Evolutionary conservation across 2,329 filamentous ascomycete genomes (phyloP), one percentile per base, ranked within the genome.

Genomic region (Pyrenochaeta sp.): DNA sequence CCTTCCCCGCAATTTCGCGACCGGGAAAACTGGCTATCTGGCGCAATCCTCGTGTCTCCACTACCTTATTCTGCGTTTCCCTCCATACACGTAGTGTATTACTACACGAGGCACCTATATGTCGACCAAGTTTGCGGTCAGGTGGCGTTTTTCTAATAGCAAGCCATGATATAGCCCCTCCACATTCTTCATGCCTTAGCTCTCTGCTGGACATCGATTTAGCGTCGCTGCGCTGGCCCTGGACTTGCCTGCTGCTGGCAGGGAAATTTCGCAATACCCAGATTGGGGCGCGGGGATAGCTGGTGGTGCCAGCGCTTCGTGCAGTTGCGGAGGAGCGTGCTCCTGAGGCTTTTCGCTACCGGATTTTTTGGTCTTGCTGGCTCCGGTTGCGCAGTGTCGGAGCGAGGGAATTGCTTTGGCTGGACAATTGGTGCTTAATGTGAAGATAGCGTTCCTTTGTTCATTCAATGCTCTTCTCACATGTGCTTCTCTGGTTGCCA

Each of bases 101-200:
- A n/a, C n/a, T n/a, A n/a, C n/a, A n/a, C n/a, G n/a, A n/a, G n/a
- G n/a, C n/a, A n/a, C n/a, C 29, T 31, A 19, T 9, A 32, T 21
- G 18, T 34, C 31, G 31, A 34, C 31, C 31, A 23, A 34, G 31
- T 34, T 34, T 34, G 31, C 19, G 31, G 31, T 34, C 31, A 34
- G 18, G 31, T 14, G 31, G 31, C 31, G 31, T 34, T 34, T n/a
- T 18, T 11, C 22, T 28, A 14, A n/a, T n/a, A n/a, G 27, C 11
- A 17, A 9, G 14, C 3, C 11, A 9, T 18, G 14, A 9, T 30
- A 30, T 30, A 30, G 14, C 3, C 2, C 9, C 14, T 11, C 14
- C 11, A 9, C 24, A 9, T 27, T 27, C 14, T 5, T 27, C 24
- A 11, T 27, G 24, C 9, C 24, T 10, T 4, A 10, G n/a, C n/a